A percentile compares a stretch with the other conserved stretches of the same genome.
These are phyloP conservation scores for Quillaja saponaria DNA, from an alignment of 306 rosid genomes.

Conservation along the genomic window DNA sequence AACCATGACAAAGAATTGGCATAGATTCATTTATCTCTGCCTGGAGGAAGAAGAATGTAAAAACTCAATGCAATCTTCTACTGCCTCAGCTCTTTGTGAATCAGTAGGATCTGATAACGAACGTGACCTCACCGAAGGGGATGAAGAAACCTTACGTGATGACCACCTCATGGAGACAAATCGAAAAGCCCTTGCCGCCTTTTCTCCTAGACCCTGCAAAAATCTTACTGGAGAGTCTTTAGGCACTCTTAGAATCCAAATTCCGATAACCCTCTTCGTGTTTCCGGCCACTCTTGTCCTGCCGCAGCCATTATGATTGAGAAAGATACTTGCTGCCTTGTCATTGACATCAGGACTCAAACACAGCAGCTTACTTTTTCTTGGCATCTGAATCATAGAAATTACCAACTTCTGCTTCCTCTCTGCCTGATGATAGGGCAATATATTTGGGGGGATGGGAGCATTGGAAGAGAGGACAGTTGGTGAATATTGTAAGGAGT, in stretches of 20 bases:
- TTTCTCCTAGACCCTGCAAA: conserved; percentile 59
- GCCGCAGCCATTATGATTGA: conserved; percentile 26
- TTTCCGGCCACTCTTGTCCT: conserved; percentile 35
- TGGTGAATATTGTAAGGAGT: too few species aligned
- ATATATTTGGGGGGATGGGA: too few species aligned
- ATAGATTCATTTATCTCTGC: conserved; percentile 54
- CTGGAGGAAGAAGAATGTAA: conserved; percentile 81
- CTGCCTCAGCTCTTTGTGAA: conserved; percentile 75
- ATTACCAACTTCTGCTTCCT: too few species aligned
- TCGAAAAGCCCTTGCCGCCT: conserved; percentile 56
- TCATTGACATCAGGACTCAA: conserved; percentile 78
- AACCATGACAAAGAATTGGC: conserved; percentile 30
- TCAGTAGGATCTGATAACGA: conserved; percentile 68
- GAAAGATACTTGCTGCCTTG: conserved; percentile 49
- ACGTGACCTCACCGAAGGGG: conserved; percentile 62
- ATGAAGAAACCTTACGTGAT: conserved; percentile 70
- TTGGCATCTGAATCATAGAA: conserved; percentile 44
- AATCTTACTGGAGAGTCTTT: conserved; percentile 59
- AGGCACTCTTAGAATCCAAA: conserved; percentile 46
- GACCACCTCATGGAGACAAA: conserved; percentile 50
- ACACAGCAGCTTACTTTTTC: conserved; percentile 57
- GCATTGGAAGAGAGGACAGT: too few species aligned
- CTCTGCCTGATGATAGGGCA: too few species aligned
- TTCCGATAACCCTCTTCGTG: conserved; percentile 47
- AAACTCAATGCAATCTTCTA: conserved; percentile 86